Evolutionary conservation across 805 yeast genomes (phyloP).

Genomic region (Priceomyces carsonii): DNA sequence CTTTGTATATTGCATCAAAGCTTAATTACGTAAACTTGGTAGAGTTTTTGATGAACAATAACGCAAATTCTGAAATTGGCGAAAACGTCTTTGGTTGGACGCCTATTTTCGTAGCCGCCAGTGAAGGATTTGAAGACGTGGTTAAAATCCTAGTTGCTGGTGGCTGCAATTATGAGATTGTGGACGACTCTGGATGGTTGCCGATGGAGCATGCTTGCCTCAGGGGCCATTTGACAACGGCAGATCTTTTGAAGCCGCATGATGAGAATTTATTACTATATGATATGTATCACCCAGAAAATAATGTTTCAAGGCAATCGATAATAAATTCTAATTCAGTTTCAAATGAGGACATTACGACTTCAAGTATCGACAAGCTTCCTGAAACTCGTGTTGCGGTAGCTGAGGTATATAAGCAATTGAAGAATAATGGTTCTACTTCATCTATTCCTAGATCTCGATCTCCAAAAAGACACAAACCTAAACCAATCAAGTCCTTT

Average conservation of each 20-base stretch:
- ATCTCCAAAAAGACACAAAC: conserved; percentile 24
- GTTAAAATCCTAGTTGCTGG: conserved; percentile 53
- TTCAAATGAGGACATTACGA: conserved; percentile 15
- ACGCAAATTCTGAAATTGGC: conserved; percentile 74
- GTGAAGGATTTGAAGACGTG: conserved; percentile 70
- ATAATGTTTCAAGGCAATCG: conserved; percentile 25
- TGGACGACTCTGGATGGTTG: conserved; percentile 91
- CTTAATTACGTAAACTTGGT: conserved; percentile 56
- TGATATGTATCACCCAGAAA: conserved; percentile 38
- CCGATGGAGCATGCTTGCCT: conserved; percentile 96
- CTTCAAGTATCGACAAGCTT: conserved; percentile 37
- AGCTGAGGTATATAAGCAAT: conserved; percentile 40
- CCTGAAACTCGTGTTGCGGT: conserved; percentile 34
- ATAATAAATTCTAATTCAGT: conserved; percentile 10
- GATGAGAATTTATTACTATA: conserved; percentile 34
- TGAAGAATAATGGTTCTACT: conserved; percentile 27
- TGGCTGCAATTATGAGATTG: conserved; percentile 54
- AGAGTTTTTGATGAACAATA: conserved; percentile 50
- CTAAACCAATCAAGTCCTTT: conserved; percentile 72
- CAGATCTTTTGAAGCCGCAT: conserved; percentile 58
- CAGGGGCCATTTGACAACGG: conserved; percentile 78
- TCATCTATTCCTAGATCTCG: conserved; percentile 20
- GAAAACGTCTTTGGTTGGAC: conserved; percentile 92
- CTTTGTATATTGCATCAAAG: conserved; percentile 79
- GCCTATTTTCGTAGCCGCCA: conserved; percentile 86